phyloP scores from a whole-genome alignment of 768 basidiomycete genomes.

The Chiua virens region DNA sequence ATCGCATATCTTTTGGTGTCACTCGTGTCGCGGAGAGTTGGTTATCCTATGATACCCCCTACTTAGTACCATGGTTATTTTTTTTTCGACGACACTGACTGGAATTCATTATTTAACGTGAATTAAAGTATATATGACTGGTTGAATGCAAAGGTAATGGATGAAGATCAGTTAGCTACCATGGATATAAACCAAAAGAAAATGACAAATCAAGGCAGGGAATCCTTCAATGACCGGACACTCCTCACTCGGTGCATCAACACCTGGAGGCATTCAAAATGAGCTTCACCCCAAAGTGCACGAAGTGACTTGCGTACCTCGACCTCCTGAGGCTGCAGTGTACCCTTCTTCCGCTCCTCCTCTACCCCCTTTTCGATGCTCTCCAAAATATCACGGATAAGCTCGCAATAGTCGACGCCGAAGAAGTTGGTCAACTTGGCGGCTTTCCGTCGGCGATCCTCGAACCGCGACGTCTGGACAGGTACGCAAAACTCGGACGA shows the following conservation, averaged over 20 bases:
- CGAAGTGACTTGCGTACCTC: slow-evolving; percentile 48
- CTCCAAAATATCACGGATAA: slow-evolving; percentile 76
- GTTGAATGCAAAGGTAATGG: slow-evolving; percentile 5
- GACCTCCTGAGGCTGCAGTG: slow-evolving; percentile 64
- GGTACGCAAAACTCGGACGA: slow-evolving; percentile 48
- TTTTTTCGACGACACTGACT: slow-evolving; percentile 10
- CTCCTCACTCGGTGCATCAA: slow-evolving; percentile 38
- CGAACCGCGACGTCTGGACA: slow-evolving; percentile 50
- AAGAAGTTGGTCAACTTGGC: slow-evolving; percentile 88
- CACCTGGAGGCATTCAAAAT: slow-evolving; percentile 41
- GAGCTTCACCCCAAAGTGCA: not conserved
- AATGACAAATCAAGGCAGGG: slow-evolving; percentile 5
- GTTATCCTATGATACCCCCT: slow-evolving; percentile 54
- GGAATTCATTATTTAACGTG: slow-evolving; percentile 19
- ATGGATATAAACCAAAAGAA: slow-evolving; percentile 2
- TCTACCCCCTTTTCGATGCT: slow-evolving; percentile 77
- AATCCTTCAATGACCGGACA: slow-evolving; percentile 27
- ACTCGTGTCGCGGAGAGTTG: slow-evolving; percentile 77
- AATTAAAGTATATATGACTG: slow-evolving; percentile 14
- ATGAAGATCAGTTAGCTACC: slow-evolving; percentile 2
- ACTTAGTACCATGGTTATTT: not conserved
- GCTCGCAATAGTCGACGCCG: slow-evolving; percentile 79
- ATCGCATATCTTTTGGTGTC: slow-evolving; percentile 88
- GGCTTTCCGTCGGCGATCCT: slow-evolving; percentile 68
- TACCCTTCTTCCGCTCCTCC: slow-evolving; percentile 65